These are phyloP conservation scores for Dactylonectria estremocensis DNA, from an alignment of 2,329 filamentous ascomycete genomes.

Conservation along the genomic window DNA sequence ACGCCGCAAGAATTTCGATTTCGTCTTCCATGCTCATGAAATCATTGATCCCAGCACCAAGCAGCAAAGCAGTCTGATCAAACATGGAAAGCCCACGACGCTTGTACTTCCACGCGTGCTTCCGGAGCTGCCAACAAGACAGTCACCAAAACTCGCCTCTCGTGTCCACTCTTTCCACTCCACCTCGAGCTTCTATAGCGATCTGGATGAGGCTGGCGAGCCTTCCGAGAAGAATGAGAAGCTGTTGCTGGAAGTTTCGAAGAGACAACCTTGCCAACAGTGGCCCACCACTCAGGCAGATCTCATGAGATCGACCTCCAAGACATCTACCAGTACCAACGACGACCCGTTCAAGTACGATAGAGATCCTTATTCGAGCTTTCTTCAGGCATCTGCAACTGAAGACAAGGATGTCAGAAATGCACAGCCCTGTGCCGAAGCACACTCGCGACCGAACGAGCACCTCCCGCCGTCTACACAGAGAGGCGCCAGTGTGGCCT, in stretches of 20 bases:
- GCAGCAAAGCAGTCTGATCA: constrained; percentile 17
- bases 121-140: constrained; percentile 28
- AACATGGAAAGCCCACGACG: constrained; percentile 11
- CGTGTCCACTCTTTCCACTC: constrained; percentile 47
- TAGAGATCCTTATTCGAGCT: constrained; percentile 54
- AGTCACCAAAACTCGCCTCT: constrained; percentile 27
- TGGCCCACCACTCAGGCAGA: constrained; percentile 21
- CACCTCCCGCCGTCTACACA: constrained; percentile 16
- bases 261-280: not conserved
- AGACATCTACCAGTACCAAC: constrained; percentile 53
- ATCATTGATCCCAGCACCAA: constrained; percentile 11
- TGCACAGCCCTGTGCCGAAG: constrained; percentile 53
- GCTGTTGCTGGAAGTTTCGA: constrained; percentile 4
- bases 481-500: constrained; percentile 33
- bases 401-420: constrained; percentile 62
- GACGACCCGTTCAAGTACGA: constrained; percentile 65
- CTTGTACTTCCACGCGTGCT: constrained; percentile 30
- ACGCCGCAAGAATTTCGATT: constrained; percentile 36
- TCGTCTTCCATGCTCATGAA: constrained; percentile 30
- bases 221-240: constrained; percentile 20
- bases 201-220: constrained; percentile 29
- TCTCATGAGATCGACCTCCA: constrained; percentile 40
- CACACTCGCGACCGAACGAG: constrained; percentile 36
- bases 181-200: constrained; percentile 49
- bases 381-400: constrained; percentile 54